Percentiles rank a stretch among this genome's conserved stretches.
phyloP scores from a whole-genome alignment of 2,329 filamentous ascomycete species.

The Chrysoporthe deuterocubensis region DNA sequence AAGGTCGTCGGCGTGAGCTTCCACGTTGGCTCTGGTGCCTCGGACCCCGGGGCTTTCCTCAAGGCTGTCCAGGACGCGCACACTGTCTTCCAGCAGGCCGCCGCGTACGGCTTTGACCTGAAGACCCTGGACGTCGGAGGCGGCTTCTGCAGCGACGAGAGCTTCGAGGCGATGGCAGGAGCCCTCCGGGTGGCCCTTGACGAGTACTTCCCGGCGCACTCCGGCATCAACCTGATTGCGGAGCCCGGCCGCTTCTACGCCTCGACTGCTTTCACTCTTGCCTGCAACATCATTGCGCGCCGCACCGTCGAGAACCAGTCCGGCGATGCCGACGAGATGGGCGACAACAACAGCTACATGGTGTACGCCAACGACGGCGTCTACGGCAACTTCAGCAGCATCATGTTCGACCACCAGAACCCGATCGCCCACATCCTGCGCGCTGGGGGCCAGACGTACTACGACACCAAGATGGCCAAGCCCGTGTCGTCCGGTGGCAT shows the following conservation, averaged over 20 bases:
- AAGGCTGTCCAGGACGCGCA: conserved; percentile 91
- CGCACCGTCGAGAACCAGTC: conserved; percentile 79
- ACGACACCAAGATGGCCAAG: conserved; percentile 57
- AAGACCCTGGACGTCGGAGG: conserved; percentile 93
- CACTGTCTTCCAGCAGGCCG: conserved; percentile 84
- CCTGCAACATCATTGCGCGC: conserved; percentile 93
- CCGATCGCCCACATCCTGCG: conserved; percentile 83
- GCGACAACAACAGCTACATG: conserved; percentile 80
- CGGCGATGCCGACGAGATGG: conserved; percentile 51
- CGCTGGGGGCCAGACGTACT: conserved; percentile 60
- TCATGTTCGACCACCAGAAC: conserved; percentile 98
- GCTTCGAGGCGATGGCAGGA: conserved; percentile 86
- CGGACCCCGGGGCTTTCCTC: conserved; percentile 87
- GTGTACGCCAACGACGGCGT: conserved; percentile 96
- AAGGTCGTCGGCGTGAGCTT: conserved; percentile 97
- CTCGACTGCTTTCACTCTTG: conserved; percentile 88
- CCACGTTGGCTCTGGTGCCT: conserved; percentile 95
- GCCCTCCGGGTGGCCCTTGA: conserved; percentile 82
- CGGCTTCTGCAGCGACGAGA: conserved; percentile 81
- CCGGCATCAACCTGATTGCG: conserved; percentile 81
- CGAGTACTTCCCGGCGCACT: conserved; percentile 78
- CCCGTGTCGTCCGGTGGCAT: conserved; percentile 49
- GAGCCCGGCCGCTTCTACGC: conserved; percentile 98
- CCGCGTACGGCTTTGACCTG: conserved; percentile 75
- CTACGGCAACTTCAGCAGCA: conserved; percentile 98